Base-by-base conservation (phyloP, 192 early-diverging fungal genomes). In the Gamsiella multidivaricata region DNA sequence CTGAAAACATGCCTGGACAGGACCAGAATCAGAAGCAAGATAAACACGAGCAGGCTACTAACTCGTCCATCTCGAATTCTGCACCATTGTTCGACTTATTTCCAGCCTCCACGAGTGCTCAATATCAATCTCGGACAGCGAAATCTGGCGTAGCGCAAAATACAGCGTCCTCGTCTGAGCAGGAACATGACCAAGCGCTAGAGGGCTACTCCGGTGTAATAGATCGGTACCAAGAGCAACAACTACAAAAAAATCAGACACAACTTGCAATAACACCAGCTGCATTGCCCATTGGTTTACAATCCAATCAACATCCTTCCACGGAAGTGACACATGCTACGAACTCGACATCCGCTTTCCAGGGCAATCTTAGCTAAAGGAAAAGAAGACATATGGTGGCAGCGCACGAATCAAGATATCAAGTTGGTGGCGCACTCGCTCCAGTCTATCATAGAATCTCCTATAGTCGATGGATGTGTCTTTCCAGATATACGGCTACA, bases 291-390 rank as follows among this genome's bases (percentile, higher is more conserved):
- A 76, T 76, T 76, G 72, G 72, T 20, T 33, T 15, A 20, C 10
- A 4, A 4, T 29, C 10, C 18, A 28, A 46, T 65, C 72, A 76
- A 76, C 72, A 46, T 43, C 20, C 51, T 67, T 53, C 36, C 49
- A 39, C 11, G 20, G 50, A 55, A 10, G 5, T 36, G 9, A 22
- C 72, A 76, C 72, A 76, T 76, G 72, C 50, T 28, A 10, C n/a
- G 6, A 25, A 45, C 25, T 58, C 37, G 57, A 64, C 25, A 8
- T 60, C 39, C n/a, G 41, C 56, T 54, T 74, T n/a, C 41, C 49
- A 37, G 3, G 18, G 18, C 37, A 33, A 31, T 14, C 25, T 23
- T 28, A 20, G 15, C 42, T 23, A n/a, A 9, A 37, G 25, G 15
- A 55, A 12, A 51, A n/a, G n/a, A n/a, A n/a, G n/a, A n/a, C n/a